A percentile compares a stretch with the other conserved stretches of the same genome.
Evolutionary conservation across 2,329 filamentous ascomycete genomes (phyloP).

Genomic region (Albifimbria verrucaria): DNA sequence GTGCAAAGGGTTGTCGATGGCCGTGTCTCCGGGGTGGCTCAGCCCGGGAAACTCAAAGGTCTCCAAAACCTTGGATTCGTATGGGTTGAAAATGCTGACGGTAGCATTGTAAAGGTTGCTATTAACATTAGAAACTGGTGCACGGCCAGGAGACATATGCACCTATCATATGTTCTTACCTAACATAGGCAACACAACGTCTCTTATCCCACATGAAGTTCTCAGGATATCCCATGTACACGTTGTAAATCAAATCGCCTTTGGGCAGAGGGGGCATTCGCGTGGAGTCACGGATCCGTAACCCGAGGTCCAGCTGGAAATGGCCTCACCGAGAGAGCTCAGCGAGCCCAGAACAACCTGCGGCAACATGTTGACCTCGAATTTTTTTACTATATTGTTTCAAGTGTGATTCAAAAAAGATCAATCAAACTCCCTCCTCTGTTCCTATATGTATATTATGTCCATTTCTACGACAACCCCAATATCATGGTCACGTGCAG

Average conservation of each 20-base stretch:
- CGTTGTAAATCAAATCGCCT: slow-evolving; percentile 2
- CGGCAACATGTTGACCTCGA: neutral
- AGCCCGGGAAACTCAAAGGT: slow-evolving; percentile 5
- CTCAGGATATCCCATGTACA: slow-evolving; percentile 7
- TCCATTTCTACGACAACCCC: no score
- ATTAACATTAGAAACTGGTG: neutral
- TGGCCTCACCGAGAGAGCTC: neutral
- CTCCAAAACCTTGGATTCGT: slow-evolving; percentile 2
- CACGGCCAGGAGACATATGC: neutral
- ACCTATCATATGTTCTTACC: neutral
- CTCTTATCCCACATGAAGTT: slow-evolving; percentile 9
- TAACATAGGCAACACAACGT: slow-evolving; percentile 7
- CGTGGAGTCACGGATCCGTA: neutral
- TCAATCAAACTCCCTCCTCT: no score
- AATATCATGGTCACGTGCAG: no score
- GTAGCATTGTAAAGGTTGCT: slow-evolving; percentile 5
- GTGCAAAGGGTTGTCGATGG: slow-evolving; percentile 4
- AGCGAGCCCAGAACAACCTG: neutral
- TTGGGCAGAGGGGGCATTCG: neutral
- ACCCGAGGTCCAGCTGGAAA: slow-evolving; percentile 1
- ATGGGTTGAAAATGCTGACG: slow-evolving; percentile 4
- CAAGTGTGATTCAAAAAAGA: no score
- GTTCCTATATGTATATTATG: no score
- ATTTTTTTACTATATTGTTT: no score
- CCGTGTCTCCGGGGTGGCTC: slow-evolving; percentile 6